Evolutionary conservation across 495 filamentous ascomycete genomes (phyloP).

Genomic region (Penicillium silybi): DNA sequence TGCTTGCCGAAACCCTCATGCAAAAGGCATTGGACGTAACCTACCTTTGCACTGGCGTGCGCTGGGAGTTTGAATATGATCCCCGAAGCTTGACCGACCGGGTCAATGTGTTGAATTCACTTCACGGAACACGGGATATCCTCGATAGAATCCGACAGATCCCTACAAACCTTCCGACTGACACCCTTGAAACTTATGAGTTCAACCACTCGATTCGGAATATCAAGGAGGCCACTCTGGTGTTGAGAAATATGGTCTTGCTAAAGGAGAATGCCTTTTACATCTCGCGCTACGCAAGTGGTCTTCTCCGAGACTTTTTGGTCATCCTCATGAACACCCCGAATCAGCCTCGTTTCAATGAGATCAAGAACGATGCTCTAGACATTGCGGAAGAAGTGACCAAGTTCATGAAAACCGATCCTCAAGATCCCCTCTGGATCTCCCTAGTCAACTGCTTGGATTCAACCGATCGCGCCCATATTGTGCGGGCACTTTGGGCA

Average conservation of each 20-base stretch:
- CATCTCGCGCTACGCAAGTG: constrained; percentile 64
- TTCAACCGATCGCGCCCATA: constrained; percentile 76
- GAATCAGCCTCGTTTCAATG: constrained; percentile 65
- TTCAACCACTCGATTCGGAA: constrained; percentile 66
- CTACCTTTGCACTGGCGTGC: constrained; percentile 72
- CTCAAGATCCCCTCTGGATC: constrained; percentile 73
- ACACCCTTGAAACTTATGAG: constrained; percentile 71
- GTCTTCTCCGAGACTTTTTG: constrained; percentile 70
- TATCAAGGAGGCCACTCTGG: constrained; percentile 81
- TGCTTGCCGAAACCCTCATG: constrained; percentile 83
- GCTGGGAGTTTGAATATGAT: constrained; percentile 73
- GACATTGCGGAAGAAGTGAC: constrained; percentile 92
- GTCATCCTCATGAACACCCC: constrained; percentile 79
- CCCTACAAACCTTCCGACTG: constrained; percentile 51
- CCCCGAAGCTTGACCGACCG: constrained; percentile 47
- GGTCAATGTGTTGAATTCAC: constrained; percentile 65
- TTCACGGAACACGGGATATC: constrained; percentile 68
- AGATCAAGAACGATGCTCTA: constrained; percentile 86
- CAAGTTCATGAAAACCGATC: constrained; percentile 66
- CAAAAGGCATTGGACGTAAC: constrained; percentile 74
- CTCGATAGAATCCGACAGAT: constrained; percentile 62
- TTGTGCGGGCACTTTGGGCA: constrained; percentile 77
- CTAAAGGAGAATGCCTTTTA: constrained; percentile 83
- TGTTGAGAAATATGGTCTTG: constrained; percentile 90
- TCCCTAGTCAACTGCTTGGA: constrained; percentile 66